Percentiles rank a stretch among this genome's conserved stretches.
These are phyloP conservation scores for Cotoneaster glaucophyllus DNA, from an alignment of 306 rosid genomes.

Conservation along the genomic window DNA sequence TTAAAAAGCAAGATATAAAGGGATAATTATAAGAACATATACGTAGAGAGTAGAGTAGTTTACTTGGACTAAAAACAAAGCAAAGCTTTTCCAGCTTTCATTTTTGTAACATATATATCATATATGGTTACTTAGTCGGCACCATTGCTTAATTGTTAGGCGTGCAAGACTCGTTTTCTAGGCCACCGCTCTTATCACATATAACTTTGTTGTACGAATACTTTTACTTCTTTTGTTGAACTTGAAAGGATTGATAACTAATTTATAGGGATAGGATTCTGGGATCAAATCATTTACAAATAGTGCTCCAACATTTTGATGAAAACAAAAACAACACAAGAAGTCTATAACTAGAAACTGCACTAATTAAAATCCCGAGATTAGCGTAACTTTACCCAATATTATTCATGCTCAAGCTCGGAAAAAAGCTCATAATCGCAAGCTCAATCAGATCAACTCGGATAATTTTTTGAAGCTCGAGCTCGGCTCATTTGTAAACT, in stretches of 20 bases:
- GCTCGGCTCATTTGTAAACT: too few relatives aligned
- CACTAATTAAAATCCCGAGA: background rate
- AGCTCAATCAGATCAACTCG: background rate
- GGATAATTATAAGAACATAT: background rate
- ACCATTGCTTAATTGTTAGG: conserved; percentile 37
- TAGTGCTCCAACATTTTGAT: background rate
- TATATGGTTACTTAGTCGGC: conserved; percentile 79
- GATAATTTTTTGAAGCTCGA: background rate
- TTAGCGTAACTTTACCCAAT: background rate
- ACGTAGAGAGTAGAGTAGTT: background rate
- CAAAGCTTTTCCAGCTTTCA: conserved; percentile 6
- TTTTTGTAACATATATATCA: background rate
- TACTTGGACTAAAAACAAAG: conserved; percentile 36
- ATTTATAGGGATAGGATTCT: background rate
- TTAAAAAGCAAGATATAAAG: background rate
- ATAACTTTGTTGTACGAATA: background rate
- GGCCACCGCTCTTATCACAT: background rate
- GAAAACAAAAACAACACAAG: background rate
- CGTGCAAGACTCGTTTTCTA: conserved; percentile 35
- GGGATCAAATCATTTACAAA: background rate
- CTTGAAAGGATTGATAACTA: background rate
- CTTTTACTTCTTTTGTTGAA: too few relatives aligned
- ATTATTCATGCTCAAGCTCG: background rate
- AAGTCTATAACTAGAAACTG: background rate
- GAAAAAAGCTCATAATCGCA: background rate